Conservation (phyloP, 169 alveolate genomes). For the Cryptosporidium xiaoi region DNA sequence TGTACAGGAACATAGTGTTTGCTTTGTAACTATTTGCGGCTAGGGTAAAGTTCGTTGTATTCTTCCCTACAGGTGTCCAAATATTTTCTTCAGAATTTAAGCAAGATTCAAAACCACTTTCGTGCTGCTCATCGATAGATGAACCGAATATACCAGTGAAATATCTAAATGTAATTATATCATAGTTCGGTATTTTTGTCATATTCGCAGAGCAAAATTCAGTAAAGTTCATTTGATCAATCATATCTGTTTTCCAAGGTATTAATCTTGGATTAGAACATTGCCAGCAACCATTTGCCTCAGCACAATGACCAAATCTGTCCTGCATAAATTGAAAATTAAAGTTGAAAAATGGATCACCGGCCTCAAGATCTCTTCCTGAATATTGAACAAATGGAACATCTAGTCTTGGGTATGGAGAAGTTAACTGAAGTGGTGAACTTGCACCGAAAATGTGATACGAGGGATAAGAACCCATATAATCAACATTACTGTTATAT, state of each 20-base stretch:
- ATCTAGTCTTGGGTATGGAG: constrained; percentile 52
- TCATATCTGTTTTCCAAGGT: constrained; percentile 60
- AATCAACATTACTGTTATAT: constrained; percentile 18
- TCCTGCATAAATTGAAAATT: constrained; percentile 73
- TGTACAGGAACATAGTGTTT: constrained; percentile 48
- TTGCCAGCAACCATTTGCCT: constrained; percentile 67
- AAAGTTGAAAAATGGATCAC: constrained; percentile 67
- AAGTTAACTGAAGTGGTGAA: constrained; percentile 51
- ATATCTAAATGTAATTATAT: constrained; percentile 37
- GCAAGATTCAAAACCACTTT: constrained; percentile 54
- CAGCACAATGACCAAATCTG: constrained; percentile 72
- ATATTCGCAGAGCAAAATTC: constrained; percentile 70
- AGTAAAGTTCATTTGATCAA: constrained; percentile 66
- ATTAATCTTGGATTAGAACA: constrained; percentile 68
- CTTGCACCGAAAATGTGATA: constrained; percentile 58
- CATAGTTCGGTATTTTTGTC: constrained; percentile 35
- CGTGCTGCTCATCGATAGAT: constrained; percentile 12
- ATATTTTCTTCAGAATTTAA: constrained; percentile 31
- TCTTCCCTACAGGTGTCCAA: constrained; percentile 65
- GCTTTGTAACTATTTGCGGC: constrained; percentile 33
- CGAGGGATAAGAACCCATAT: constrained; percentile 50
- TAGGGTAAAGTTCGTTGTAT: constrained; percentile 33
- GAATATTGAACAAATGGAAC: constrained; percentile 71
- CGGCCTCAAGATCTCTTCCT: constrained; percentile 54
- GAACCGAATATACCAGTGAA: constrained; percentile 16